phyloP scores from a whole-genome alignment of 1,284 basidiomycete genomes.

The Leccinum solheimii region DNA sequence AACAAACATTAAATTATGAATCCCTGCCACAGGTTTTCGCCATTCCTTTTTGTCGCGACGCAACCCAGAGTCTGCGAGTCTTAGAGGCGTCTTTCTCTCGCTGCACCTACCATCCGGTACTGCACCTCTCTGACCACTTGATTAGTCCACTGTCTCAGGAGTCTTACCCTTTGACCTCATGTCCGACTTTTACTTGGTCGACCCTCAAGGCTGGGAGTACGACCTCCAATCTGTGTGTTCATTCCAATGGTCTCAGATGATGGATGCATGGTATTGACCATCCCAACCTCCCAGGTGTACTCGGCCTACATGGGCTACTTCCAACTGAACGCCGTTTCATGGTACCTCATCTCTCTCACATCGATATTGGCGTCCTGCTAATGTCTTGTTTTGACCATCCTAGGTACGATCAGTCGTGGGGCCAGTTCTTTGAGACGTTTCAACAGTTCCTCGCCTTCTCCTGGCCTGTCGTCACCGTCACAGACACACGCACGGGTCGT shows the following conservation, averaged over 20 bases:
- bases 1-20: conserved; percentile 24
- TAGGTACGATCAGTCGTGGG: conserved; percentile 83
- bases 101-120: not conserved
- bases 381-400: conserved; percentile 2
- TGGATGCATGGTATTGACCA: conserved; percentile 2
- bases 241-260: not conserved
- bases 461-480: conserved; percentile 83
- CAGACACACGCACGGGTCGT: conserved; percentile 69
- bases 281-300: conserved; percentile 55
- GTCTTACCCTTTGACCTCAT: conserved; percentile 33
- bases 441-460: conserved; percentile 82
- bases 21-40: not conserved
- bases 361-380: conserved; percentile 1
- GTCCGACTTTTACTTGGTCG: conserved; percentile 71
- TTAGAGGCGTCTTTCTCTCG: not conserved
- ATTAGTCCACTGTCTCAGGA: not conserved
- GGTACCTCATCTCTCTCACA: conserved; percentile 45
- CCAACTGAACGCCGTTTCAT: conserved; percentile 69
- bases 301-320: conserved; percentile 85
- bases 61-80: not conserved
- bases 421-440: conserved; percentile 77
- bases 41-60: not conserved
- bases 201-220: conserved; percentile 79
- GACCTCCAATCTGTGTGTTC: conserved; percentile 76
- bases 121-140: not conserved